Percentiles rank a stretch among this genome's conserved stretches.
Evolutionary conservation across 148 eudicot genomes (phyloP).

Genomic region (Drosera capensis): DNA sequence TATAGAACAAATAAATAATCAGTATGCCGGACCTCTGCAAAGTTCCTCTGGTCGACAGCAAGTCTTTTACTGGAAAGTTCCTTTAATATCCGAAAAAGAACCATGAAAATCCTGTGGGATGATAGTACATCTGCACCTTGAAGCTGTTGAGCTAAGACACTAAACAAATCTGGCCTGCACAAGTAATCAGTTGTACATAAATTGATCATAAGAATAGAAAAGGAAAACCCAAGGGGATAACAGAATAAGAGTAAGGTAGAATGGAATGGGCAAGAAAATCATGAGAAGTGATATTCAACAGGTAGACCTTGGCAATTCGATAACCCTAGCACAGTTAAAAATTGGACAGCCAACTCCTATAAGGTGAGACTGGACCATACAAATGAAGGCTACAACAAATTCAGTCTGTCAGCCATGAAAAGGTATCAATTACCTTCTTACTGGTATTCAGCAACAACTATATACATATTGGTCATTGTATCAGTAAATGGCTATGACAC

Average conservation of each 20-base stretch:
- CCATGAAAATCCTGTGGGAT: conserved; percentile 85
- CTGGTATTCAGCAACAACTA: too few relatives aligned
- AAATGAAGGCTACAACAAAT: too few relatives aligned
- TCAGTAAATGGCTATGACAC: too few relatives aligned
- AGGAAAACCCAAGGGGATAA: not conserved
- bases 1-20: not conserved
- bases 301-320: too few relatives aligned
- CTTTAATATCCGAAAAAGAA: conserved; percentile 81
- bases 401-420: too few relatives aligned
- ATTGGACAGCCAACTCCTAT: too few relatives aligned
- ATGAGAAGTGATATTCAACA: not conserved
- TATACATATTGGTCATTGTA: too few relatives aligned
- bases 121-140: conserved; percentile 70
- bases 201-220: conserved; percentile 1
- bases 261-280: not conserved
- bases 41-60: conserved; percentile 72
- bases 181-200: conserved; percentile 10
- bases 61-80: conserved; percentile 90
- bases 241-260: not conserved
- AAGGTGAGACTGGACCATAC: too few relatives aligned
- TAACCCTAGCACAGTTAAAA: too few relatives aligned
- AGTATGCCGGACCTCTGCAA: conserved; percentile 51
- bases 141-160: conserved; percentile 77
- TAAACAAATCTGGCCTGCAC: conserved; percentile 78
- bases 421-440: too few relatives aligned